A percentile compares a stretch with the other conserved stretches of the same genome.
These are phyloP conservation scores for Leccinum boreale DNA, from an alignment of 768 basidiomycete genomes.

Conservation along the genomic window DNA sequence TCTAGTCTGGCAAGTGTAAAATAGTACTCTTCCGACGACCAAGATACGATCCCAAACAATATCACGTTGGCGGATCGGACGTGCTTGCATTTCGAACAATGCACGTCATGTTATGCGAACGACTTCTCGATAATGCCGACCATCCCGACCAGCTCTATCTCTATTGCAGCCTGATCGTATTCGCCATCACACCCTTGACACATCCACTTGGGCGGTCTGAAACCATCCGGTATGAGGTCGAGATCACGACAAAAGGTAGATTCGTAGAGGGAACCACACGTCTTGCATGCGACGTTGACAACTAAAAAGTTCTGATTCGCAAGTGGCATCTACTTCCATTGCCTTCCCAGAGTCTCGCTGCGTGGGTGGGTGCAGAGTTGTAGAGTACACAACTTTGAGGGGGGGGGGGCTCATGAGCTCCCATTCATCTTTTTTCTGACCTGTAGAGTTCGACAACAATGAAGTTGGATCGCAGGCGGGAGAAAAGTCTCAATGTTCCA, in stretches of 20 bases:
- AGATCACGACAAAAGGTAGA: constrained; percentile 95
- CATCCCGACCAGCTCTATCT: constrained; percentile 78
- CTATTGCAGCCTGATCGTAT: constrained; percentile 83
- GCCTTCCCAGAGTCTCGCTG: constrained; percentile 65
- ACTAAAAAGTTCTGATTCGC: constrained; percentile 85
- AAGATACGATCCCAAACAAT: too few species aligned
- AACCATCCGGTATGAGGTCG: constrained; percentile 64
- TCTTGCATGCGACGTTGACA: constrained; percentile 63
- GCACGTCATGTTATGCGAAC: constrained; percentile 86
- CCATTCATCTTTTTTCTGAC: constrained; percentile 36
- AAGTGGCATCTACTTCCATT: constrained; percentile 61
- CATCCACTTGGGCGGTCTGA: constrained; percentile 56
- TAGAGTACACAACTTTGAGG: constrained; percentile 56
- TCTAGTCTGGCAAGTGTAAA: too few species aligned
- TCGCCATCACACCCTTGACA: constrained; percentile 76
- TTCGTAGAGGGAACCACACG: constrained; percentile 81
- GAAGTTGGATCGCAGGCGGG: constrained; percentile 81
- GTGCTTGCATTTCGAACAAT: constrained; percentile 63
- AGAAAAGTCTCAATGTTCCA: constrained; percentile 94
- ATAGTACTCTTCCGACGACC: too few species aligned
- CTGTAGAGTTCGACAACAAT: constrained; percentile 45
- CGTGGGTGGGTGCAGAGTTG: constrained; percentile 52
- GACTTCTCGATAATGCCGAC: constrained; percentile 65
- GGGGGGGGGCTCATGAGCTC: constrained; percentile 66
- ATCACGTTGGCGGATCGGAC: constrained; percentile 56